Base-by-base conservation (phyloP, 345 rosid species). In the Triadica sebifera region DNA sequence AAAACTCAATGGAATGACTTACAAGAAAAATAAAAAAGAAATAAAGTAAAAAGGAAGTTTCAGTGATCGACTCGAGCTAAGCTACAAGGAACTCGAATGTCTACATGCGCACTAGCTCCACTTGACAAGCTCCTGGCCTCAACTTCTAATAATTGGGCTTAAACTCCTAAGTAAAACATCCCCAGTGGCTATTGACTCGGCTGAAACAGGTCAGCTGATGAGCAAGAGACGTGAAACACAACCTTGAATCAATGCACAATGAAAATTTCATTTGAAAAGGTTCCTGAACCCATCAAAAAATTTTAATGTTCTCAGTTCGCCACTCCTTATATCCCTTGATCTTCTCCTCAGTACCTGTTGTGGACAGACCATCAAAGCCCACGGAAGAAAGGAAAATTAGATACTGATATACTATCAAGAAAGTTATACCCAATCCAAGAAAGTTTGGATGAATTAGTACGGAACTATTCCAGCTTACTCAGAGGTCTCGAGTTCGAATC, bases 321-420 rank as follows among this genome's bases (percentile, higher is more conserved):
- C 98, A 52, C 89, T 95, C 70, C 94, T 87, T 47, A 92, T 84
- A 82, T 95, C 94, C 81, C 94, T 82, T 70, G 91, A 73, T 82
- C 92, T 89, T 77, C 96, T 89, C 73, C 98, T 85, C 83, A 95
- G 83, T 73, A 94, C 89, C 98, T 92, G 91, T 61, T 20, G n/a
- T n/a, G 75, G 81, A 69, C 67, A 69, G 75, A 47, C 47, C 50
- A 73, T 22, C 13, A 29, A 1, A 22, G 5, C 5, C 3, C 2
- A 51, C 11, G 6, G 51, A 53, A 10, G 13, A 13, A 22, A 15
- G 4, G 1, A 39, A 63, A 3, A 63, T 15, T 13, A 12, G 17
- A 12, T 5, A 46, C 13, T 8, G 8, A 50, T 25, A 50, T 1
- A 41, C 60, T 46, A 51, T 51, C 46, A n/a, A n/a, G n/a, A n/a